These are phyloP conservation scores for Ormosia semicastrata DNA, from an alignment of 306 rosid species.

Conservation along the genomic window DNA sequence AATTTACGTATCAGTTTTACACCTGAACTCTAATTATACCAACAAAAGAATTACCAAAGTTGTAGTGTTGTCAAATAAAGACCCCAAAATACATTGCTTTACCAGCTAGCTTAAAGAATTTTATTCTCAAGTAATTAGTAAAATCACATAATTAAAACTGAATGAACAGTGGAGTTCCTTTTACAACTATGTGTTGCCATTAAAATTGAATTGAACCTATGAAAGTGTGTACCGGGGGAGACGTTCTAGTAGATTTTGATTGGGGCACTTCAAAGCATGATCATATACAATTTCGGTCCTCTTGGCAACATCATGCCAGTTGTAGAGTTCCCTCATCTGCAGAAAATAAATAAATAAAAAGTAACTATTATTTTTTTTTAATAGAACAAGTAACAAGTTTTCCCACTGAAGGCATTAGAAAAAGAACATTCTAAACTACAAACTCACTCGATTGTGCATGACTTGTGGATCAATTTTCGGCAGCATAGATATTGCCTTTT, in stretches of 20 bases:
- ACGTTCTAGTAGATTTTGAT: slow-evolving; percentile 55
- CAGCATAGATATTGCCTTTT: slow-evolving; percentile 60
- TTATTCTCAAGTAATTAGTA: background rate
- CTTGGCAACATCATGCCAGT: slow-evolving; percentile 83
- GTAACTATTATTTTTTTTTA: background rate
- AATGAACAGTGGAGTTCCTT: background rate
- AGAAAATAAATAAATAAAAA: background rate
- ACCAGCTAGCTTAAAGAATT: background rate
- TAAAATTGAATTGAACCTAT: background rate
- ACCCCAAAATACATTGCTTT: background rate
- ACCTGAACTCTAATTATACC: background rate
- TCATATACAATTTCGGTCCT: slow-evolving; percentile 80
- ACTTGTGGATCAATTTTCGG: slow-evolving; percentile 69
- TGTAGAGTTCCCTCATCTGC: slow-evolving; percentile 69
- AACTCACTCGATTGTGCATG: slow-evolving; percentile 77
- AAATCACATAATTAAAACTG: slow-evolving; percentile 3
- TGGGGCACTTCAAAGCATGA: slow-evolving; percentile 55
- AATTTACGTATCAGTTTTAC: background rate
- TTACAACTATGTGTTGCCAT: background rate
- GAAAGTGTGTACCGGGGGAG: slow-evolving; percentile 59
- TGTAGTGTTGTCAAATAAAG: background rate
- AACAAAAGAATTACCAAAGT: background rate
- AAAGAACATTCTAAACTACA: background rate
- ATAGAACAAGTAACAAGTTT: background rate
- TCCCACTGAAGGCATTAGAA: slow-evolving; percentile 14